A percentile compares a stretch with the other conserved stretches of the same genome.
Conservation (phyloP, 1,284 basidiomycete species). For the Gomphus bonarii region DNA sequence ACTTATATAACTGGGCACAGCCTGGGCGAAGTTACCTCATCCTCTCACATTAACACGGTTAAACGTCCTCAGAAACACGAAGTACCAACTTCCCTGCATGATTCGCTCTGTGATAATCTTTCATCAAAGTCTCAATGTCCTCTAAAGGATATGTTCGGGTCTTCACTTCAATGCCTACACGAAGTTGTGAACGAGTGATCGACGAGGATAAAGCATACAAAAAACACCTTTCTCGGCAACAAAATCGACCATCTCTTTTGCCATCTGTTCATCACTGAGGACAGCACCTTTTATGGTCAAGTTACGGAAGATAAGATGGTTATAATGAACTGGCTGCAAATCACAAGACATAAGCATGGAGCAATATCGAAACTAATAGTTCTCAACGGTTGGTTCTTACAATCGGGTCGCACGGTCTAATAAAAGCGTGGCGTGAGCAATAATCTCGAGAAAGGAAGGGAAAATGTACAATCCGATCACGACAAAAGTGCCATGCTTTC, state of each 20-base stretch:
- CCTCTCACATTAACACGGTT: neutral
- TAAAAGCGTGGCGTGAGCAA: neutral
- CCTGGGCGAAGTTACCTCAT: no score
- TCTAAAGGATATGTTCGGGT: slow-evolving; percentile 4
- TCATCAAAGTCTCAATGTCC: slow-evolving; percentile 4
- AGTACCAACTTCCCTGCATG: slow-evolving; percentile 6
- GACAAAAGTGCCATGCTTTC: slow-evolving; percentile 17
- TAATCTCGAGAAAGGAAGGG: neutral
- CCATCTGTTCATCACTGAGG: neutral
- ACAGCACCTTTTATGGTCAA: slow-evolving; percentile 3
- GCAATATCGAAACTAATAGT: neutral
- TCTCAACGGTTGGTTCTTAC: neutral
- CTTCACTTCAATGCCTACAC: slow-evolving; percentile 8
- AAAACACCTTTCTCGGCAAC: slow-evolving; percentile 6
- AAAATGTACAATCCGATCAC: slow-evolving; percentile 3
- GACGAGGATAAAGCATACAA: no score
- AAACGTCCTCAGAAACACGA: neutral
- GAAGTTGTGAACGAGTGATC: neutral
- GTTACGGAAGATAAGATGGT: slow-evolving; percentile 1
- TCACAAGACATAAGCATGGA: neutral
- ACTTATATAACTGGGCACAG: neutral
- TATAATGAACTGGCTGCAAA: slow-evolving; percentile 4
- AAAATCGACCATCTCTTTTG: slow-evolving; percentile 7
- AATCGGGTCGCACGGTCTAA: slow-evolving; percentile 6
- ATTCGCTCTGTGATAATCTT: slow-evolving; percentile 6